These are phyloP conservation scores for Penicillium sclerotigenum DNA, from an alignment of 2,329 filamentous ascomycete species.

Conservation along the genomic window DNA sequence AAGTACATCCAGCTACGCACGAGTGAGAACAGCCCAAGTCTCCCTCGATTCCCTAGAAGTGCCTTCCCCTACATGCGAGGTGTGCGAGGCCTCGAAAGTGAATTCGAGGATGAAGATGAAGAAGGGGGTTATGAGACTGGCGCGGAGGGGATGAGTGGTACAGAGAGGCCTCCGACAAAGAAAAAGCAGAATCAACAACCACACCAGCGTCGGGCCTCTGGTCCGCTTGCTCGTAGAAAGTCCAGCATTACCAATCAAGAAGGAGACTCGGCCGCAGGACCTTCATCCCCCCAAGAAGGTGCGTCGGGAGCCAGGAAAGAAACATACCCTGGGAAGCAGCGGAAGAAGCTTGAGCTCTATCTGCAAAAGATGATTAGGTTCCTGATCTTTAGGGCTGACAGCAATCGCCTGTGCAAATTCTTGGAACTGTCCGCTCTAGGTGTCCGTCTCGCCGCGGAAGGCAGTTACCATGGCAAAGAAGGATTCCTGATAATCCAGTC, in stretches of 20 bases:
- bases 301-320: conserved; percentile 47
- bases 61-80: conserved; percentile 87
- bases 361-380: conserved; percentile 91
- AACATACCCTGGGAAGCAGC: conserved; percentile 74
- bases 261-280: conserved; percentile 37
- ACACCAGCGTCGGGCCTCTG: conserved; percentile 50
- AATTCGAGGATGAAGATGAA: conserved; percentile 68
- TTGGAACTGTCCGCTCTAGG: conserved; percentile 91
- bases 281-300: conserved; percentile 32
- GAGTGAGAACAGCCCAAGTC: conserved; percentile 69
- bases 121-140: conserved; percentile 48
- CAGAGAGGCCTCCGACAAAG: conserved; percentile 56
- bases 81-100: conserved; percentile 73
- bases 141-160: conserved; percentile 67
- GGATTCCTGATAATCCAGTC: conserved; percentile 90
- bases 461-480: conserved; percentile 96
- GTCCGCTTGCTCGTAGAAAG: conserved; percentile 56
- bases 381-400: conserved; percentile 94
- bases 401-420: conserved; percentile 93
- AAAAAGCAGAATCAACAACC: conserved; percentile 40
- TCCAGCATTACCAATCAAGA: conserved; percentile 51
- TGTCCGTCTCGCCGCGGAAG: conserved; percentile 88
- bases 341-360: conserved; percentile 83
- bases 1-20: conserved; percentile 70
- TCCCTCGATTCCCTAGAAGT: conserved; percentile 84